Evolutionary conservation across 768 basidiomycete species (phyloP).

Genomic region (Agaricus subrufescens): DNA sequence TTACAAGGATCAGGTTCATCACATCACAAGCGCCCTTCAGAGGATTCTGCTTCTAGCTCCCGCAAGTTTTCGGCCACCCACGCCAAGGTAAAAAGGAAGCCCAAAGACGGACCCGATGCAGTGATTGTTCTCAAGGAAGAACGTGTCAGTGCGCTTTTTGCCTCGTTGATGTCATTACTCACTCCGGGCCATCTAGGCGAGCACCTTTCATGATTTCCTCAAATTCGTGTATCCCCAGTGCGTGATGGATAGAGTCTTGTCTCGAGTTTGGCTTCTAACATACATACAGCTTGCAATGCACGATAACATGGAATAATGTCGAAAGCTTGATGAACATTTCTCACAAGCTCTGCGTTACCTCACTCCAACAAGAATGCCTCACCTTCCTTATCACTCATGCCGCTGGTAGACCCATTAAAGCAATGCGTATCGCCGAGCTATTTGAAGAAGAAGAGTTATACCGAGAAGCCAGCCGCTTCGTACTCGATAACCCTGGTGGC

Average conservation of each 20-base stretch:
- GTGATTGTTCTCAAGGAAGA: conserved; percentile 90
- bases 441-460: conserved; percentile 90
- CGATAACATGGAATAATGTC: conserved; percentile 94
- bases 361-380: conserved; percentile 77
- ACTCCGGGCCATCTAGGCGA: conserved; percentile 41
- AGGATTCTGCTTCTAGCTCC: conserved; percentile 6
- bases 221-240: conserved; percentile 94
- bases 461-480: conserved; percentile 86
- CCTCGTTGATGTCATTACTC: neutral
- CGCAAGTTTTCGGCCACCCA: conserved; percentile 24
- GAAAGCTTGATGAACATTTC: conserved; percentile 89
- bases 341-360: conserved; percentile 80
- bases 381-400: conserved; percentile 89
- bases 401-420: conserved; percentile 88
- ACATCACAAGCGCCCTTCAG: conserved; percentile 11
- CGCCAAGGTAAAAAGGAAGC: conserved; percentile 35
- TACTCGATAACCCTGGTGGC: conserved; percentile 87
- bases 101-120: conserved; percentile 63
- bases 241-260: conserved; percentile 19
- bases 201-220: conserved; percentile 89
- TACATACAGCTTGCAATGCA: conserved; percentile 69
- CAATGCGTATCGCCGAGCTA: conserved; percentile 86
- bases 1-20: conserved; percentile 36
- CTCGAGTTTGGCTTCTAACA: neutral
- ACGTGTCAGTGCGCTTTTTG: conserved; percentile 39